These are phyloP conservation scores for Blumeriella jaapii DNA, from an alignment of 2,329 filamentous ascomycete genomes.

Conservation along the genomic window DNA sequence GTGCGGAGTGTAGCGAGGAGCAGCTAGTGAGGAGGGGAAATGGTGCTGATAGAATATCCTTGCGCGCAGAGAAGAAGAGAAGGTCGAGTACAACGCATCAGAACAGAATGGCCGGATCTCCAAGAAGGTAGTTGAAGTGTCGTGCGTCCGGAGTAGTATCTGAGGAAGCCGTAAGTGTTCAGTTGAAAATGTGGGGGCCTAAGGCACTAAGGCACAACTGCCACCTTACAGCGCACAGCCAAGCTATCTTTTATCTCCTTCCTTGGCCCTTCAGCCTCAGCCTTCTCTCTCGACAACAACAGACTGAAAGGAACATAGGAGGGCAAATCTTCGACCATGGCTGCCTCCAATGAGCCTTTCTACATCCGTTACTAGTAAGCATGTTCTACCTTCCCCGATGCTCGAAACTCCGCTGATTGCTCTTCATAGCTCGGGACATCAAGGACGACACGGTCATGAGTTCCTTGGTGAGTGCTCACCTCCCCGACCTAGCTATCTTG, in stretches of 20 bases:
- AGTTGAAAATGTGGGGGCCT: no score
- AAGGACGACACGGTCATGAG: constrained; percentile 94
- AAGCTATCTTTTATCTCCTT: no score
- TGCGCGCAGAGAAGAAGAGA: constrained; percentile 13
- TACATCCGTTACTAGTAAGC: constrained; percentile 95
- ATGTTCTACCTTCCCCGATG: not conserved
- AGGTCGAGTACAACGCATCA: constrained; percentile 20
- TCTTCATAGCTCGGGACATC: constrained; percentile 74
- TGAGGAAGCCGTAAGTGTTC: constrained; percentile 12
- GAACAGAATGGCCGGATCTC: constrained; percentile 14
- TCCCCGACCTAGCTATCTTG: no score
- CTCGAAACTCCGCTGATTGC: constrained; percentile 10
- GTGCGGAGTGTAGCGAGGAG: no score
- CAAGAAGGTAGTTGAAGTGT: constrained; percentile 8
- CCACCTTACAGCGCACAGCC: no score
- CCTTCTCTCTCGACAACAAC: no score
- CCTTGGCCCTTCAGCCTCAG: constrained; percentile 16
- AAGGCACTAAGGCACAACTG: no score
- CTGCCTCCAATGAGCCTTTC: constrained; percentile 57
- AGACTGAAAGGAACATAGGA: no score
- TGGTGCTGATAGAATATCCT: constrained; percentile 11
- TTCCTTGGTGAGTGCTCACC: constrained; percentile 61
- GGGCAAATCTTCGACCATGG: no score
- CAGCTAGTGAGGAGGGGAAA: constrained; percentile 3
- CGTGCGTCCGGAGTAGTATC: no score